A percentile compares a stretch with the other conserved stretches of the same genome.
phyloP scores from a whole-genome alignment of 2,329 filamentous ascomycete species.

The Cladorrhinum sp. region DNA sequence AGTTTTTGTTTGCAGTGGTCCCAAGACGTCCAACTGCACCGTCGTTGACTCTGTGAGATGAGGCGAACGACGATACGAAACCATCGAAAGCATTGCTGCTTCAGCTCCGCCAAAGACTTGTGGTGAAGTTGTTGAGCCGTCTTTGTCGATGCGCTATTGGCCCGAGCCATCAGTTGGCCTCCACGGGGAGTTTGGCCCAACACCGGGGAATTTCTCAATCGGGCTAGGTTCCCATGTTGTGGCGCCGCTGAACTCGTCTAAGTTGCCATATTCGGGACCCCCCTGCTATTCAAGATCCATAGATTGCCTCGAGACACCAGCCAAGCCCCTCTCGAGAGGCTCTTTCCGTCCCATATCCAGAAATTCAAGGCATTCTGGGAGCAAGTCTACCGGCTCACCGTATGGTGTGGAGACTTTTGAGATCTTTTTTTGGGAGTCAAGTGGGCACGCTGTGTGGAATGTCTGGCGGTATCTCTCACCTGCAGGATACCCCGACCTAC shows the following conservation, averaged over 20 bases:
- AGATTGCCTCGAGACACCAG: not conserved
- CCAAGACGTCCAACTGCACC: not conserved
- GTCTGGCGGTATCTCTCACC: not conserved
- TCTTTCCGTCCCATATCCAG: conserved; percentile 10
- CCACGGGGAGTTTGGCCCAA: conserved; percentile 16
- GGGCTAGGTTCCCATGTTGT: conserved; percentile 16
- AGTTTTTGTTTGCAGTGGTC: not conserved
- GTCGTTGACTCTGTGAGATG: not conserved
- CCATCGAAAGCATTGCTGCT: conserved; percentile 6
- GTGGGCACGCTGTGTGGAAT: not conserved
- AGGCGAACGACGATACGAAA: conserved; percentile 4
- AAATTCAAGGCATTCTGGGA: conserved; percentile 4
- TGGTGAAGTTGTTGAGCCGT: conserved; percentile 10
- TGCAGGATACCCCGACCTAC: not conserved
- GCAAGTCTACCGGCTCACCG: not conserved
- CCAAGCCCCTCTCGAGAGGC: conserved; percentile 2
- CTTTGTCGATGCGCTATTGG: conserved; percentile 17
- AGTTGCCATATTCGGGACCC: conserved; percentile 21
- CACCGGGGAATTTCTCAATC: conserved; percentile 18
- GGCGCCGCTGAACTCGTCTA: conserved; percentile 31
- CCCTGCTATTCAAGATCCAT: conserved; percentile 10
- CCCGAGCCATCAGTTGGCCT: conserved; percentile 24
- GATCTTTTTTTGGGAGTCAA: not conserved
- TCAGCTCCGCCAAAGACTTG: conserved; percentile 20
- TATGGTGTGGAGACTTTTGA: not conserved